Evolutionary conservation across 2,329 filamentous ascomycete species (phyloP), one percentile per base, ranked within the genome.

Genomic region (Aspergillus pseudonomiae): DNA sequence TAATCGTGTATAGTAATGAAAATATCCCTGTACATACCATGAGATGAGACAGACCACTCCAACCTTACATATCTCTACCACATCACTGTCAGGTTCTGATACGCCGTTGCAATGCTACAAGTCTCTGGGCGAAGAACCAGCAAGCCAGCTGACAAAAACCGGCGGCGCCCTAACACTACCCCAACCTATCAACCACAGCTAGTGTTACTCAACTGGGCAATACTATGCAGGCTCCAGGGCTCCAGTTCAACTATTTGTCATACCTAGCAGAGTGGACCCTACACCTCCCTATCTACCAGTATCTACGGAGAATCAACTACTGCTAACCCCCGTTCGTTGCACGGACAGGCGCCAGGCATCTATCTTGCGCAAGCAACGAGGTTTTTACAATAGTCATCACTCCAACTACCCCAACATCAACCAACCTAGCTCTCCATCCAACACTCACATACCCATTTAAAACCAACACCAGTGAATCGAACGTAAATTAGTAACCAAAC

Each of bases 11-110:
- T 59, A 58, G 16, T 58, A 59, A 52, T 41, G 34, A 50, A 39
- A 34, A 55, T 60, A 28, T 54, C 6, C 41, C 36, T 60, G 19
- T 60, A 64, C 60, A 63, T 43, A 59, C 39, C 19, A 32, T 52
- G 16, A 54, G 56, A 32, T 52, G 16, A 54, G 56, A 57, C 50
- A 46, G 19, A 9, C 28, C 19, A 34, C 28, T 12, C 48, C 48
- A 14, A 3, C 28, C 14, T 52, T 19, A 52, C 19, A 52, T n/a
- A 12, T 4, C 48, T 52, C 11, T 28, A 52, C n/a, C 6, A 48
- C 45, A 19, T 50, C 46, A 19, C 46, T n/a, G 46, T 24, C 7
- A 46, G 6, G 5, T 24, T 14, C n/a, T 46, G 43, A 46, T 46
- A 24, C 9, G 43, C 43, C 14, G n/a, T 12, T 14, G 43, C 11